phyloP scores from a whole-genome alignment of 768 basidiomycete genomes.

The Mycena leptocephala region DNA sequence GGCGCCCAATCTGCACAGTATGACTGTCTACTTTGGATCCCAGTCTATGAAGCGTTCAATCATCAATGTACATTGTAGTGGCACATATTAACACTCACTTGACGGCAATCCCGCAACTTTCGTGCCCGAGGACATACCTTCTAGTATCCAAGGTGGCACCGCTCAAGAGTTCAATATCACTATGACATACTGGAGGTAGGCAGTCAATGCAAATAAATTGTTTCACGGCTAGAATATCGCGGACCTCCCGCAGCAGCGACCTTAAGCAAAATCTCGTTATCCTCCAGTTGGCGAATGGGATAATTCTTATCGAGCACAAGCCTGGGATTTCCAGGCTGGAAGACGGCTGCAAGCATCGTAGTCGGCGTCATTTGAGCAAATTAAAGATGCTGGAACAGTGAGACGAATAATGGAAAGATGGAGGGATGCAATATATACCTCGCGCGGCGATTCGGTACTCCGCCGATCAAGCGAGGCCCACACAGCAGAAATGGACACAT shows the following conservation, averaged over 20 bases:
- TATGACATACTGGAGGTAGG: constrained; percentile 20
- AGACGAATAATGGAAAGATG: not conserved
- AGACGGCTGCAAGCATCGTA: constrained; percentile 35
- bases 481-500: not conserved
- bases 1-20: constrained; percentile 7
- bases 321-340: constrained; percentile 16
- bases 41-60: constrained; percentile 13
- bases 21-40: constrained; percentile 32
- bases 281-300: constrained; percentile 28
- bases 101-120: constrained; percentile 31
- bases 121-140: constrained; percentile 34
- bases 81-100: constrained; percentile 2
- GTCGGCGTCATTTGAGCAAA: constrained; percentile 6
- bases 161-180: constrained; percentile 23
- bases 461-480: not conserved
- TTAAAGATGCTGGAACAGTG: too few relatives aligned
- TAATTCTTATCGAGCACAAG: constrained; percentile 30
- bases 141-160: constrained; percentile 26
- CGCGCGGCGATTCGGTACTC: not conserved
- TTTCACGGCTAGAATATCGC: not conserved
- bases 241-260: constrained; percentile 29
- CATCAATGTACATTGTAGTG: not conserved
- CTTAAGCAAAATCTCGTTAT: constrained; percentile 37
- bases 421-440: not conserved
- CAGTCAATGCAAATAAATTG: not conserved